phyloP scores from a whole-genome alignment of 345 rosid genomes.

The Ailanthus altissimus region DNA sequence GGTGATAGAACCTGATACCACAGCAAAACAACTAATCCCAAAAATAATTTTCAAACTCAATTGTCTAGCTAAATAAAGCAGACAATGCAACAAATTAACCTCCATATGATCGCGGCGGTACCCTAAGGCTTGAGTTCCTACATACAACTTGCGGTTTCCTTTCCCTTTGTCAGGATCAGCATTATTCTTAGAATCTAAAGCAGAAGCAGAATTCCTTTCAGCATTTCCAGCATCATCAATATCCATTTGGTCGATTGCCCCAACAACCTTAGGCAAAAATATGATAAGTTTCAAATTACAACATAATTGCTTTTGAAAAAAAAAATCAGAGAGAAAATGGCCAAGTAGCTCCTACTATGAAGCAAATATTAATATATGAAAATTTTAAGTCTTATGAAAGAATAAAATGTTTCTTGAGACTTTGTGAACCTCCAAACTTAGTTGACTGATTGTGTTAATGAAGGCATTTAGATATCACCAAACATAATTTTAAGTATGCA shows the following conservation, averaged over 20 bases:
- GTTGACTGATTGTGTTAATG: not conserved
- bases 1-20: slow-evolving; percentile 73
- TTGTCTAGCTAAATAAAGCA: not conserved
- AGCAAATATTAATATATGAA: not conserved
- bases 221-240: slow-evolving; percentile 55
- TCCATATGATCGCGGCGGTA: slow-evolving; percentile 94
- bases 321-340: not conserved
- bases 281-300: not conserved
- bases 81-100: slow-evolving; percentile 43
- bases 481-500: not conserved
- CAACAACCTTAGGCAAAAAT: slow-evolving; percentile 67
- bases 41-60: not conserved
- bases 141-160: slow-evolving; percentile 76
- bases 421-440: not conserved
- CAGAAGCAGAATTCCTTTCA: slow-evolving; percentile 43
- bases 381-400: not conserved
- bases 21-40: slow-evolving; percentile 16
- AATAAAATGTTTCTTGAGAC: not conserved
- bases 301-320: not conserved
- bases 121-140: slow-evolving; percentile 87
- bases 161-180: slow-evolving; percentile 57
- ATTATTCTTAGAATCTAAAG: slow-evolving; percentile 57
- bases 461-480: not conserved
- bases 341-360: not conserved
- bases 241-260: slow-evolving; percentile 91